Evolutionary conservation across 768 basidiomycete genomes (phyloP).

Genomic region (Trametes cubensis): DNA sequence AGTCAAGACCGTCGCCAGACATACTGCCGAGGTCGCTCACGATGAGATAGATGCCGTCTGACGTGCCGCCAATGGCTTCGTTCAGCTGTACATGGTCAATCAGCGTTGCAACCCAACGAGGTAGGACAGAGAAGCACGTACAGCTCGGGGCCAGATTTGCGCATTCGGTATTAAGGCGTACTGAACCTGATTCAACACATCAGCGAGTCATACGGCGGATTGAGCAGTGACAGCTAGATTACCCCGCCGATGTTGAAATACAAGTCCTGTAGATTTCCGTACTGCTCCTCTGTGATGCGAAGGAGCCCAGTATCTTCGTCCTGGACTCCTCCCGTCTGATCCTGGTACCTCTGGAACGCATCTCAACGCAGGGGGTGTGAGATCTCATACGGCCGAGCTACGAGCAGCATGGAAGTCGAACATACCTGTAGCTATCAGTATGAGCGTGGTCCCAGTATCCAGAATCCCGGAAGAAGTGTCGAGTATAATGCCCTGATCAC

Average conservation of each 20-base stretch:
- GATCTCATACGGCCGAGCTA: no score
- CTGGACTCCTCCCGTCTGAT: slow-evolving; percentile 32
- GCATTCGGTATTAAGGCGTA: slow-evolving; percentile 48
- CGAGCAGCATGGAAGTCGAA: neutral
- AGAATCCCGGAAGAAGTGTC: slow-evolving; percentile 36
- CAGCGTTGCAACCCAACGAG: neutral
- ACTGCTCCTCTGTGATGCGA: slow-evolving; percentile 31
- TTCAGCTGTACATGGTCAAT: slow-evolving; percentile 35
- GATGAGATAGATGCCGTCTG: slow-evolving; percentile 35
- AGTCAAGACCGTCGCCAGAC: slow-evolving; percentile 39
- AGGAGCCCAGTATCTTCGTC: slow-evolving; percentile 30
- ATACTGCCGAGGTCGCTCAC: slow-evolving; percentile 32
- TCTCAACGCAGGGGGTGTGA: slow-evolving; percentile 12
- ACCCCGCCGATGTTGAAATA: slow-evolving; percentile 23
- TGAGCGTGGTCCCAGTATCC: slow-evolving; percentile 43
- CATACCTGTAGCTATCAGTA: slow-evolving; percentile 36
- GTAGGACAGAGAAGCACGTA: slow-evolving; percentile 12
- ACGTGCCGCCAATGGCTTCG: slow-evolving; percentile 31
- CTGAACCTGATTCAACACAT: slow-evolving; percentile 21
- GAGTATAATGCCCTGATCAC: slow-evolving; percentile 22
- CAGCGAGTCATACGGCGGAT: neutral
- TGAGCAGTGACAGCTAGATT: neutral
- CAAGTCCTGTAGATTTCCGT: slow-evolving; percentile 30
- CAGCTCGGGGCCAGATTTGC: slow-evolving; percentile 44
- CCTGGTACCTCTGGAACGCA: slow-evolving; percentile 33